phyloP scores from a whole-genome alignment of 768 basidiomycete genomes.

The Tulasnella sp. region DNA sequence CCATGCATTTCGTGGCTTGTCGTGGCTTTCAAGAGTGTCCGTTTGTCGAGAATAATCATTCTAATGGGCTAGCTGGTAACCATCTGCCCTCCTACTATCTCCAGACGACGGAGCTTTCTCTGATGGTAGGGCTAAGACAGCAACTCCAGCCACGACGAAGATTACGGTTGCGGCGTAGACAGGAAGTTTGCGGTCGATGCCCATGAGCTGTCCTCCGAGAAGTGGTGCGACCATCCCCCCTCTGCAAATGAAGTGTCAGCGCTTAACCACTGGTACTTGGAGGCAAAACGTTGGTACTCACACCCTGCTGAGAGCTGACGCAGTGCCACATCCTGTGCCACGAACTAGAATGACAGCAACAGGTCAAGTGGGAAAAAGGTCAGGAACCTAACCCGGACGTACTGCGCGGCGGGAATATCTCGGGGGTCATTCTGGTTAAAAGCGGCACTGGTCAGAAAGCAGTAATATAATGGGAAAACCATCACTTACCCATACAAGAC shows the following conservation, averaged over 20 bases:
- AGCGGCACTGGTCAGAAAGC: not conserved
- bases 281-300: conserved; percentile 30
- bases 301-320: conserved; percentile 78
- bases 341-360: conserved; percentile 39
- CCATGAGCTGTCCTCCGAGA: conserved; percentile 60
- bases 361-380: not conserved
- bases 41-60: too few species aligned
- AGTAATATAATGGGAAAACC: too few species aligned
- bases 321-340: conserved; percentile 81
- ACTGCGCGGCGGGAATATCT: conserved; percentile 56
- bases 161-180: conserved; percentile 64
- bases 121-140: conserved; percentile 34
- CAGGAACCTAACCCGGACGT: conserved; percentile 11
- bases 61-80: conserved; percentile 2
- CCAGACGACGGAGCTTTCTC: not conserved
- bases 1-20: too few species aligned
- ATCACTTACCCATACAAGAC: conserved; percentile 59
- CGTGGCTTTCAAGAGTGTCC: too few species aligned
- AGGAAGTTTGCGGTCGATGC: conserved; percentile 56
- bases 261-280: not conserved
- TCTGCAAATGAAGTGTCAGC: conserved; percentile 32
- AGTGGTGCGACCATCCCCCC: conserved; percentile 85
- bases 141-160: conserved; percentile 52
- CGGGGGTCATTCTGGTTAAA: conserved; percentile 14
- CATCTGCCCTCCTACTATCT: not conserved